These are phyloP conservation scores for Metschnikowia aberdeeniae DNA, from an alignment of 805 yeast genomes.

Conservation along the genomic window DNA sequence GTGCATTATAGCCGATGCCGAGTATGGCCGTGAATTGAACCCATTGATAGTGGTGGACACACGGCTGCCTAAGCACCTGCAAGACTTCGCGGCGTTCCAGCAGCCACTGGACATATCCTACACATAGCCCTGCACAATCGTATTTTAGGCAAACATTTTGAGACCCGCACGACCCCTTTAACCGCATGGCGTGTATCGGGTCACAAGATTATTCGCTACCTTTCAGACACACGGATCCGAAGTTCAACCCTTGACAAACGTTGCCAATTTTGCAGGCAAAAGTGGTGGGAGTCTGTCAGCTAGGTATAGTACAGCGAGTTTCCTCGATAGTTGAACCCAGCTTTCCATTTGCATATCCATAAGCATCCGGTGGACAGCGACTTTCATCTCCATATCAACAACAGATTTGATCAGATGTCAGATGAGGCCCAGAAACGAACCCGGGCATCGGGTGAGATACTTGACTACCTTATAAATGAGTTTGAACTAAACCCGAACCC, in stretches of 20 bases:
- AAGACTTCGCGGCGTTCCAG: constrained; percentile 4
- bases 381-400: too few species aligned
- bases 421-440: constrained; percentile 45
- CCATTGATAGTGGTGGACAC: too few species aligned
- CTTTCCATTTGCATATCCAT: neutral
- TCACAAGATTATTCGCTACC: neutral
- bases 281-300: neutral
- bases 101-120: neutral
- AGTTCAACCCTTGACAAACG: neutral
- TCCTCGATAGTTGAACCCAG: neutral
- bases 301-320: neutral
- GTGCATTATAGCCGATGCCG: neutral
- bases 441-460: constrained; percentile 76
- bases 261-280: constrained; percentile 3
- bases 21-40: too few species aligned
- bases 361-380: neutral
- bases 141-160: neutral
- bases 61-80: neutral
- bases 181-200: constrained; percentile 3
- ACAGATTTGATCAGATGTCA: constrained; percentile 12
- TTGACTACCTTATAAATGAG: constrained; percentile 62
- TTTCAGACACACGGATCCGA: neutral
- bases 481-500: constrained; percentile 76
- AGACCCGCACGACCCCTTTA: constrained; percentile 1
- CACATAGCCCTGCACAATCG: constrained; percentile 1